phyloP scores from a whole-genome alignment of 2,329 filamentous ascomycete species.

The Trematosphaeria pertusa region DNA sequence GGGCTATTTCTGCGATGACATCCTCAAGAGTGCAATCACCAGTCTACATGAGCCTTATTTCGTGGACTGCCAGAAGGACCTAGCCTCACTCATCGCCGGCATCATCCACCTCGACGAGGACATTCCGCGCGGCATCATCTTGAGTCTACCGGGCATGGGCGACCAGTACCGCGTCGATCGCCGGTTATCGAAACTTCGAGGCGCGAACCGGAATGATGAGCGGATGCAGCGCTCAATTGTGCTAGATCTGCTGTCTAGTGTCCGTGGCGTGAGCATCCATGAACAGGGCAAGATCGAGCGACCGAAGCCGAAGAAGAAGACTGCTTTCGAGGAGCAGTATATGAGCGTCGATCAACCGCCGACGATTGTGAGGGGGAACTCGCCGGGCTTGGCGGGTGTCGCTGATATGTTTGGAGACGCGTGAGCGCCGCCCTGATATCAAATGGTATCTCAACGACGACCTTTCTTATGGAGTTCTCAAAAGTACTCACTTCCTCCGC shows the following conservation, averaged over 20 bases:
- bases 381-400: constrained; percentile 52
- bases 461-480: background rate
- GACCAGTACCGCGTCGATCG: constrained; percentile 67
- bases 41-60: constrained; percentile 96
- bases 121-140: constrained; percentile 77
- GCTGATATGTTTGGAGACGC: constrained; percentile 53
- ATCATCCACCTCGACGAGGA: constrained; percentile 79
- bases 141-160: constrained; percentile 79
- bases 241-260: constrained; percentile 81
- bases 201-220: constrained; percentile 61
- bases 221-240: constrained; percentile 82
- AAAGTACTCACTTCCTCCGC: background rate
- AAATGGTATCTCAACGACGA: background rate
- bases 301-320: constrained; percentile 38
- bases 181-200: constrained; percentile 50
- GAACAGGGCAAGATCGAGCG: constrained; percentile 84
- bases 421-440: background rate
- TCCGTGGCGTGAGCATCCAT: constrained; percentile 89
- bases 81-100: constrained; percentile 84
- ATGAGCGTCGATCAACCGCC: constrained; percentile 50
- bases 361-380: constrained; percentile 47
- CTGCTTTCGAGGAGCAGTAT: constrained; percentile 48
- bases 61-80: constrained; percentile 91
- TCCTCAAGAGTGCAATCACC: constrained; percentile 87
- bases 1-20: constrained; percentile 87